These are phyloP conservation scores for Petunia axillaris DNA, from an alignment of 257 asterid species.

Conservation along the genomic window DNA sequence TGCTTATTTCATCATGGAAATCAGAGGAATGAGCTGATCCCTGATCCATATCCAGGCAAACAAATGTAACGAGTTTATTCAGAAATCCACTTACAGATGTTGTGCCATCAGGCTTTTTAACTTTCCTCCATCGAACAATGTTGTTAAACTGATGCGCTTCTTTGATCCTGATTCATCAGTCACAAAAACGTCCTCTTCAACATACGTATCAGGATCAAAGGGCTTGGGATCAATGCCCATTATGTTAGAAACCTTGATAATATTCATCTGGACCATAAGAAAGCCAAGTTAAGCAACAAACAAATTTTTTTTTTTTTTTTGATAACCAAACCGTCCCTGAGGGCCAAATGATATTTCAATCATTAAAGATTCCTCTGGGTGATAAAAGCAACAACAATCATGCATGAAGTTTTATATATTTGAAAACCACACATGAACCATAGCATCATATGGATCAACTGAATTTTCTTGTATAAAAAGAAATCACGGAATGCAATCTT, in stretches of 20 bases:
- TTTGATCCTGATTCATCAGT: conserved; percentile 94
- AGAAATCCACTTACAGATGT: conserved; percentile 62
- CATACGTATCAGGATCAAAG: conserved; percentile 82
- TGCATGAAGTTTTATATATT: neutral
- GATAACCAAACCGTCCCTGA: no score
- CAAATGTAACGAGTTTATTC: neutral
- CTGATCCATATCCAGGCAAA: neutral
- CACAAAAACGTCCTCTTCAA: conserved; percentile 84
- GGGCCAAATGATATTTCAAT: neutral
- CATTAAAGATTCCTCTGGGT: neutral
- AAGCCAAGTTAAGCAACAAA: neutral
- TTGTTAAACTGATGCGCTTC: conserved; percentile 84
- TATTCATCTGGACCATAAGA: conserved; percentile 77
- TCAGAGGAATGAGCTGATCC: neutral
- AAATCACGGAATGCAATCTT: neutral
- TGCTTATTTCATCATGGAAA: neutral
- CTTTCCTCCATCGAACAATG: conserved; percentile 94
- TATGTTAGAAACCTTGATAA: conserved; percentile 96
- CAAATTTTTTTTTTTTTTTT: neutral
- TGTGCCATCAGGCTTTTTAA: conserved; percentile 75
- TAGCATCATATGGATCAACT: neutral
- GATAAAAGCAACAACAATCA: neutral
- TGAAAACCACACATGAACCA: conserved; percentile 7
- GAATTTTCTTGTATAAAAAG: conserved; percentile 13
- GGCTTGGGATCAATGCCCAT: conserved; percentile 97